phyloP scores from a whole-genome alignment of 768 basidiomycete genomes.

The Trametopsis cervina region DNA sequence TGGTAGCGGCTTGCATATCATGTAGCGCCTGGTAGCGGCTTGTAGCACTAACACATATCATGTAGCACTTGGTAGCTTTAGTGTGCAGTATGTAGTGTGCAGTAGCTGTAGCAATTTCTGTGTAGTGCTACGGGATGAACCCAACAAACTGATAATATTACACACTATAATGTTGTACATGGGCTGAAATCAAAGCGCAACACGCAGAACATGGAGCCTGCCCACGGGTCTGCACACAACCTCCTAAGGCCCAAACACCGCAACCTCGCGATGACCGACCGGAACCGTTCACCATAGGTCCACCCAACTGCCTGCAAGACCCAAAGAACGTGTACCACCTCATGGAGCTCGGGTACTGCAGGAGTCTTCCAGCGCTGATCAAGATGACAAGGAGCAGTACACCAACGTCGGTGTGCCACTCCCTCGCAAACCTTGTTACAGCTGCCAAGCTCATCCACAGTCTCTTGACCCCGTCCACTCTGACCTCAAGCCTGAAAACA shows the following conservation, averaged over 20 bases:
- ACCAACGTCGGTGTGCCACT: slow-evolving; percentile 28
- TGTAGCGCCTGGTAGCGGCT: no score
- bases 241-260: slow-evolving; percentile 32
- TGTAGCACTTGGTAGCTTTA: no score
- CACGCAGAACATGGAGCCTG: no score
- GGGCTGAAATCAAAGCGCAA: no score
- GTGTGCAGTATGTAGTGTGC: no score
- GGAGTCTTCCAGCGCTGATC: slow-evolving; percentile 34
- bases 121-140: no score
- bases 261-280: slow-evolving; percentile 34
- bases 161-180: no score
- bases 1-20: no score
- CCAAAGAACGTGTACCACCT: slow-evolving; percentile 40
- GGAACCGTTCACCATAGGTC: slow-evolving; percentile 47
- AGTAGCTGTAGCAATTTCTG: no score
- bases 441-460: slow-evolving; percentile 41
- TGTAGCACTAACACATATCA: no score
- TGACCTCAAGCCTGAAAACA: slow-evolving; percentile 55
- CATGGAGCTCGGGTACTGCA: slow-evolving; percentile 43
- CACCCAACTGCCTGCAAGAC: slow-evolving; percentile 42
- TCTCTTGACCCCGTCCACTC: slow-evolving; percentile 40
- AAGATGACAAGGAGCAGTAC: slow-evolving; percentile 18
- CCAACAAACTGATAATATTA: no score
- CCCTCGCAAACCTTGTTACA: slow-evolving; percentile 46
- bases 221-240: neutral